Base-by-base conservation (phyloP, 2,329 filamentous ascomycete species). In the Alternaria conjuncta region DNA sequence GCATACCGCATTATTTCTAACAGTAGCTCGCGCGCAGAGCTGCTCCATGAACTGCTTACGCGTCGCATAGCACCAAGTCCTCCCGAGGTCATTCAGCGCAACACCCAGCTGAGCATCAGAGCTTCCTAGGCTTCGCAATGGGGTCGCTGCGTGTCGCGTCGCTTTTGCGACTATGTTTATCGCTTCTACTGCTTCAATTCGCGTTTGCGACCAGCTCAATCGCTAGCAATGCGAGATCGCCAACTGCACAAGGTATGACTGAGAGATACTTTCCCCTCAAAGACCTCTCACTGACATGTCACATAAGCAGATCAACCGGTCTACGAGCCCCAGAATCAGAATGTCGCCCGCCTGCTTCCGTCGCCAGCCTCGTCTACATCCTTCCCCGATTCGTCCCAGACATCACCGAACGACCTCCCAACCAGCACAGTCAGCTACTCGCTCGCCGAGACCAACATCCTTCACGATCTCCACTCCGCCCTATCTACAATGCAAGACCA, bases 401-500 rank as follows among this genome's bases (percentile, higher is more conserved):
- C 12, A 49, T 11, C 15, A 20, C 25, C 45, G 49, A 41, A 18
- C 13, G 46, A 53, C 25, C 10, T 41, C 23, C 49, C 21, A 25
- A 21, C 25, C 18, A 32, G 44, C 20, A 44, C 57, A 10, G 55
- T 47, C 36, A 44, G 43, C n/a, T 49, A 41, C 21, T 45, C 65
- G 3, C 47, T 51, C 12, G 25, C 63, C 25, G 49, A 64, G 11
- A 45, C 64, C 28, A 74, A 71, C 12, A 63, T 73, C 13, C 73
- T 80, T 10, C 71, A 75, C 46, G 72, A 81, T 41, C 75, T 84
- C 11, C 78, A 79, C 55, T 57, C 86, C 53, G 91, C 92, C 6
- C 84, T 97, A 66, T 85, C 88, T 50, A 88, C 90, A 6, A 88
- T 97, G 85, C 94, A 97, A 78, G 84, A 87, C 56, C 83, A 86